Evolutionary conservation across 495 filamentous ascomycete species (phyloP).

Genomic region (Aspergillus bridgeri): DNA sequence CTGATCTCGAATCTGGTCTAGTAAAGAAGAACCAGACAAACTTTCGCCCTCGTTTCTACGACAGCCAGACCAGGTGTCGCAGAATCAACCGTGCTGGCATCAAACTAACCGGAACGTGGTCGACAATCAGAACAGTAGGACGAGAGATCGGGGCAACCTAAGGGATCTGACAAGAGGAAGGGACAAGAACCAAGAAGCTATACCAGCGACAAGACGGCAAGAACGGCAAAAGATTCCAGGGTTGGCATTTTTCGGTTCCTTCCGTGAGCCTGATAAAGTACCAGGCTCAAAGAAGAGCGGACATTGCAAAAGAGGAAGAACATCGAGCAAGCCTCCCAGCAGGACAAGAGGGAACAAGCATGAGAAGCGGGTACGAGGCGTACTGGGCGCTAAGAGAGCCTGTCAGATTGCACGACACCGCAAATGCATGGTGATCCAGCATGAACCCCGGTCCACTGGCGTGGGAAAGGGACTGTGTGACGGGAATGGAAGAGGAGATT

Average conservation of each 20-base stretch:
- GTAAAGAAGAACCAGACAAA: not conserved
- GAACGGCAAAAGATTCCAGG: not conserved
- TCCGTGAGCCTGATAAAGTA: not conserved
- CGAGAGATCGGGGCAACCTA: not conserved
- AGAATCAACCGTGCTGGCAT: constrained; percentile 5
- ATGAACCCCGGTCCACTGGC: constrained; percentile 11
- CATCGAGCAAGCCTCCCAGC: not conserved
- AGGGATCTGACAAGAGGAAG: constrained; percentile 5
- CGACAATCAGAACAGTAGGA: not conserved
- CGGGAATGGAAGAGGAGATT: constrained; percentile 31
- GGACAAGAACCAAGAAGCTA: constrained; percentile 1
- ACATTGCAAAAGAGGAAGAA: not conserved
- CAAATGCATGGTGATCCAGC: not conserved
- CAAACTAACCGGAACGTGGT: constrained; percentile 3
- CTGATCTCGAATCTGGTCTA: not conserved
- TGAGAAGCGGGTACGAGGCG: not conserved
- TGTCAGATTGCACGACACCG: constrained; percentile 1
- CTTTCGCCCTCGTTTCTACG: not conserved
- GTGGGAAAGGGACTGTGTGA: not conserved
- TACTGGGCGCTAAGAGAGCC: constrained; percentile 10
- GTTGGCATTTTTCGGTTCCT: not conserved
- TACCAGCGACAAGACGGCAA: not conserved
- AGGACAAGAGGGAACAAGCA: constrained; percentile 5
- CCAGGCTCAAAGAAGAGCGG: not conserved
- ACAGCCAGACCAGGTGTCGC: constrained; percentile 1